These are phyloP conservation scores for Penicillium frequentans DNA, from an alignment of 2,329 filamentous ascomycete species.

Conservation along the genomic window DNA sequence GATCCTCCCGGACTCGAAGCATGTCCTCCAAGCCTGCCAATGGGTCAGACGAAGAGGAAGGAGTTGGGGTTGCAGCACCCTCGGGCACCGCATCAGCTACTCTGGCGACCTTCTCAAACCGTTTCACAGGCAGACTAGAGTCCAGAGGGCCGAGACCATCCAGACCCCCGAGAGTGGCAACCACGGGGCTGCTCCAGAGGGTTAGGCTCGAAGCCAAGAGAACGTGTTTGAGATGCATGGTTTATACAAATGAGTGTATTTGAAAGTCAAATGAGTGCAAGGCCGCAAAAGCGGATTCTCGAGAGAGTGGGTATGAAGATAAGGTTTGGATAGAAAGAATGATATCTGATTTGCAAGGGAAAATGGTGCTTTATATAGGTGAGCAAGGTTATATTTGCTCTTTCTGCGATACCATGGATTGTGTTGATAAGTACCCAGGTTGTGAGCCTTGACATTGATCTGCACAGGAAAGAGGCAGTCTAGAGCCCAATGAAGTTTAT, in stretches of 20 bases:
- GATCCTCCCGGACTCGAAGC: too few relatives aligned
- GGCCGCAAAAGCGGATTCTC: neutral
- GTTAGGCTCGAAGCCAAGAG: neutral
- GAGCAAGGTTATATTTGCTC: neutral
- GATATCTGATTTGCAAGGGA: neutral
- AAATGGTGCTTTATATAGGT: neutral
- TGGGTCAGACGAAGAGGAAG: neutral
- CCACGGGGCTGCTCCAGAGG: neutral
- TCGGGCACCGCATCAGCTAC: neutral
- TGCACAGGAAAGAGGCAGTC: neutral
- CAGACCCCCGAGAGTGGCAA: neutral
- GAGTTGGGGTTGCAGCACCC: neutral
- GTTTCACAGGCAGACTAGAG: neutral
- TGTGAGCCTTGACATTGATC: neutral
- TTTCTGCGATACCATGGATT: neutral
- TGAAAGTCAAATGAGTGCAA: neutral
- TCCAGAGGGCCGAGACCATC: neutral
- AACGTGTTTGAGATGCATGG: neutral
- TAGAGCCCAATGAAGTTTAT: neutral
- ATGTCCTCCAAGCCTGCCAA: too few relatives aligned
- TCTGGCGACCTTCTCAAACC: neutral
- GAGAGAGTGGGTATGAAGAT: neutral
- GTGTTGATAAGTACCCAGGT: neutral
- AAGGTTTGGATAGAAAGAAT: neutral
- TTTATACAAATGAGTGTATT: neutral